A percentile compares a stretch with the other conserved stretches of the same genome.
These are phyloP conservation scores for Alternaria viburni DNA, from an alignment of 2,329 filamentous ascomycete genomes.

Conservation along the genomic window DNA sequence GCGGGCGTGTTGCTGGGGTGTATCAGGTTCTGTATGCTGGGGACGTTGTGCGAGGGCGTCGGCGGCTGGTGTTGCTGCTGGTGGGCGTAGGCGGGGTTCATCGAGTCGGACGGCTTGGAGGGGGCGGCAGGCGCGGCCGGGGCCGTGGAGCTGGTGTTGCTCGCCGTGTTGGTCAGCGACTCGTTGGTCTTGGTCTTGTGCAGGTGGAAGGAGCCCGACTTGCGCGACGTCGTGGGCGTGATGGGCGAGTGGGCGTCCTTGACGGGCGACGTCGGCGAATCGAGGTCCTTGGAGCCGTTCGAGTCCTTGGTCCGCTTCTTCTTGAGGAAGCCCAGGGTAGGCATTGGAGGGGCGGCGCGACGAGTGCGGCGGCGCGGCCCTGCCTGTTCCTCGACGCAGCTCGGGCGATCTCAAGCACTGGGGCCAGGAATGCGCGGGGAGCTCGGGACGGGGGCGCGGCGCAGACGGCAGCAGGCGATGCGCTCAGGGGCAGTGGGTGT, in stretches of 20 bases:
- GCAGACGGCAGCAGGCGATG: slow-evolving; percentile 11
- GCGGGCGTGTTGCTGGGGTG: slow-evolving; percentile 59
- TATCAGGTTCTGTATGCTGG: slow-evolving; percentile 84
- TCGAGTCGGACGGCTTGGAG: slow-evolving; percentile 49
- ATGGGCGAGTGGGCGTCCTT: slow-evolving; percentile 59
- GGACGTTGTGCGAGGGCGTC: slow-evolving; percentile 68
- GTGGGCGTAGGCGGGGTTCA: slow-evolving; percentile 46
- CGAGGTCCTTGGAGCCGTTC: slow-evolving; percentile 63
- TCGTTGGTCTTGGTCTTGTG: slow-evolving; percentile 41
- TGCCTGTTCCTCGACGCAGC: slow-evolving; percentile 16
- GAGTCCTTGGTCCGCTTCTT: slow-evolving; percentile 98
- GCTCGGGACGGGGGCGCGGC: neutral
- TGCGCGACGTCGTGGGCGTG: slow-evolving; percentile 43
- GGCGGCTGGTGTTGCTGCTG: slow-evolving; percentile 14
- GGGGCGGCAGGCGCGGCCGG: slow-evolving; percentile 22
- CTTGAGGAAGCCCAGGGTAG: slow-evolving; percentile 94
- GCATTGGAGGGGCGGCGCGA: slow-evolving; percentile 66
- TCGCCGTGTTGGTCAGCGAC: slow-evolving; percentile 21
- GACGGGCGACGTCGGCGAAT: slow-evolving; percentile 70
- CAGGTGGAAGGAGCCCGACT: slow-evolving; percentile 38
- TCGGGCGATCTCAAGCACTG: slow-evolving; percentile 10
- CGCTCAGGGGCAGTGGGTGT: neutral
- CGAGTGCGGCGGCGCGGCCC: slow-evolving; percentile 27
- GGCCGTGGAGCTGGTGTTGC: slow-evolving; percentile 12
- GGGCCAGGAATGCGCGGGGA: slow-evolving; percentile 4